A percentile compares a stretch with the other conserved stretches of the same genome.
Conservation (phyloP, 257 asterid species). For the Nicotiana sylvestris region DNA sequence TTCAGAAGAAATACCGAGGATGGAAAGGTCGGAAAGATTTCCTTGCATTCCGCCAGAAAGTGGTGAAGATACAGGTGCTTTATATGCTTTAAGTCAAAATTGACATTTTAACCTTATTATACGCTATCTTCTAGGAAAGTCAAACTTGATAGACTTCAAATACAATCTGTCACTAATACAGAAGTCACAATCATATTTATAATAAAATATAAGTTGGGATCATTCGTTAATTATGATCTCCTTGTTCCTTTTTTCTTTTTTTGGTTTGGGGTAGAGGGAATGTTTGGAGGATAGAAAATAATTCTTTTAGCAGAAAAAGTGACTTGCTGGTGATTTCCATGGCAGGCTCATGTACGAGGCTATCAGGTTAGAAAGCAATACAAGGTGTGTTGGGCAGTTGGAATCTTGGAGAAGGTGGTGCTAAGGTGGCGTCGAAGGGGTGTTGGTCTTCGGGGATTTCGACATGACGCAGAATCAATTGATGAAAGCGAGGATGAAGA, state of each 20-base stretch:
- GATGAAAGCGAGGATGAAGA: constrained; percentile 70
- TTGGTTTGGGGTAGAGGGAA: not conserved
- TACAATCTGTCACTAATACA: not conserved
- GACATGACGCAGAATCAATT: constrained; percentile 43
- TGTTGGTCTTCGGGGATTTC: constrained; percentile 79
- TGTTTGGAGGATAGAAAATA: not conserved
- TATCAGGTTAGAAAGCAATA: constrained; percentile 79
- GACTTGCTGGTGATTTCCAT: constrained; percentile 8
- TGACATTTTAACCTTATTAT: not conserved
- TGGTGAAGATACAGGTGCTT: constrained; percentile 88
- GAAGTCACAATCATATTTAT: constrained; percentile 2
- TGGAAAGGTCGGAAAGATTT: constrained; percentile 88
- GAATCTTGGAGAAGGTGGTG: constrained; percentile 81
- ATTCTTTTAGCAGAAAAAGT: constrained; percentile 2
- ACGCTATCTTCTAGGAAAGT: not conserved
- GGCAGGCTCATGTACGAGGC: constrained; percentile 96
- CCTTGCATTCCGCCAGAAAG: constrained; percentile 81
- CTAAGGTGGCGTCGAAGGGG: constrained; percentile 90
- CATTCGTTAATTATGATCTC: not conserved
- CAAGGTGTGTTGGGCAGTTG: constrained; percentile 87
- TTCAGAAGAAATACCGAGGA: constrained; percentile 89
- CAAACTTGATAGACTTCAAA: not conserved
- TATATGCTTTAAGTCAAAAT: constrained; percentile 13
- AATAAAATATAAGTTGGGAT: not conserved
- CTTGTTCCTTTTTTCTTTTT: not conserved